These are phyloP conservation scores for Trichoderma sp. DNA, from an alignment of 2,329 filamentous ascomycete species.

Conservation along the genomic window DNA sequence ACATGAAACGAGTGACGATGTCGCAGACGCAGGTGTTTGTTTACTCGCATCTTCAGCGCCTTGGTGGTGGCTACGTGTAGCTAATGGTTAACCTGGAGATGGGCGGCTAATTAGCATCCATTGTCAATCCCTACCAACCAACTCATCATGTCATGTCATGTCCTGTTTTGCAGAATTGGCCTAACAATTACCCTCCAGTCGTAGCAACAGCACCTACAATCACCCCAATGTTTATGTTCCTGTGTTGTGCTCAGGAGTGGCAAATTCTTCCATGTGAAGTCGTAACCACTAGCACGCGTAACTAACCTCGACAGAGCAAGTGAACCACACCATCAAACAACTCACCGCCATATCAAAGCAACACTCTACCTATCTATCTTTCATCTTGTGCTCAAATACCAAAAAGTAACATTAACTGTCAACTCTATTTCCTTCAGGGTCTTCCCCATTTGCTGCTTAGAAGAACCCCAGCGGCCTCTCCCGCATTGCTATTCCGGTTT, in stretches of 20 bases:
- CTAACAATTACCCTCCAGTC: neutral
- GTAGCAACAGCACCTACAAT: neutral
- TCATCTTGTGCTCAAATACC: neutral
- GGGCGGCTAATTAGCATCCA: neutral
- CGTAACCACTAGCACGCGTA: neutral
- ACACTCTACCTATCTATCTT: neutral
- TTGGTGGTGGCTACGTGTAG: neutral
- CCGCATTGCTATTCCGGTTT: neutral
- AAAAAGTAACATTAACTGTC: neutral
- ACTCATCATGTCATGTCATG: neutral
- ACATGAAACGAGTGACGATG: conserved; percentile 1
- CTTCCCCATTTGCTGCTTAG: neutral
- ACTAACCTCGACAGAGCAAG: neutral
- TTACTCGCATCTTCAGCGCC: neutral
- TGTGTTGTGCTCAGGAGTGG: neutral
- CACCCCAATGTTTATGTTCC: neutral
- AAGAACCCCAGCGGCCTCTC: neutral
- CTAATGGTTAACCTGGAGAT: neutral
- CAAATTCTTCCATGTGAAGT: neutral
- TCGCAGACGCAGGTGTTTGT: neutral
- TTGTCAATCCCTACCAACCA: neutral
- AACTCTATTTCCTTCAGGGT: neutral
- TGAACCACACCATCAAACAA: neutral
- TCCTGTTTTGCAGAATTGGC: neutral
- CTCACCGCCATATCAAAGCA: neutral